phyloP scores from a whole-genome alignment of 495 filamentous ascomycete species.

The Aspergillus avenaceus region DNA sequence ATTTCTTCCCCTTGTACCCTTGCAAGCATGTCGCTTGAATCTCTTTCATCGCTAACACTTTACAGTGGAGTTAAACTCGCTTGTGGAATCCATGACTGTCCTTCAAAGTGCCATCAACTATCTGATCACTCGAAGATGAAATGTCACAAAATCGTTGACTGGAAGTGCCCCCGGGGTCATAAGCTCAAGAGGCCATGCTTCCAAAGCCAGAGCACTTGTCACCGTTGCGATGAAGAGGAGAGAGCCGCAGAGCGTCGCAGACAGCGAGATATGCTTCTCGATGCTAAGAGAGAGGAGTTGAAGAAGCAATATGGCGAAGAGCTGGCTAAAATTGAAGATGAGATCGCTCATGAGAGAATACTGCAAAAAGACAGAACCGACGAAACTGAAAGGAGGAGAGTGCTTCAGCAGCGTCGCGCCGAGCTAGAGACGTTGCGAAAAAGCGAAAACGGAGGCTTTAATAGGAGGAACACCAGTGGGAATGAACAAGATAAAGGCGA shows the following conservation, averaged over 20 bases:
- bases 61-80: slow-evolving; percentile 51
- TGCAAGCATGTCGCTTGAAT: background rate
- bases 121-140: slow-evolving; percentile 62
- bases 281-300: slow-evolving; percentile 46
- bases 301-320: slow-evolving; percentile 45
- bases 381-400: slow-evolving; percentile 37
- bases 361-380: slow-evolving; percentile 41
- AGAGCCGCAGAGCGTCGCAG: slow-evolving; percentile 30
- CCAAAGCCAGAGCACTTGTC: slow-evolving; percentile 13
- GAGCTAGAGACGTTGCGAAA: slow-evolving; percentile 30
- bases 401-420: slow-evolving; percentile 39
- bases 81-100: slow-evolving; percentile 61
- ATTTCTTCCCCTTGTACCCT: no score
- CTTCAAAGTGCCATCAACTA: slow-evolving; percentile 59
- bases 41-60: background rate
- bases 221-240: slow-evolving; percentile 46
- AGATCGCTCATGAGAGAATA: slow-evolving; percentile 51
- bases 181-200: slow-evolving; percentile 35
- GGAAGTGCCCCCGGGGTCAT: slow-evolving; percentile 52
- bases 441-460: background rate
- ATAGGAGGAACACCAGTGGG: no score
- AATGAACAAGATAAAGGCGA: no score
- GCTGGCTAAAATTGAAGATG: slow-evolving; percentile 54
- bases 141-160: slow-evolving; percentile 46
- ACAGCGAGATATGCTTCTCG: slow-evolving; percentile 50